Conservation (phyloP, 2,329 filamentous ascomycete species). For the Botrytis fragariae region DNA sequence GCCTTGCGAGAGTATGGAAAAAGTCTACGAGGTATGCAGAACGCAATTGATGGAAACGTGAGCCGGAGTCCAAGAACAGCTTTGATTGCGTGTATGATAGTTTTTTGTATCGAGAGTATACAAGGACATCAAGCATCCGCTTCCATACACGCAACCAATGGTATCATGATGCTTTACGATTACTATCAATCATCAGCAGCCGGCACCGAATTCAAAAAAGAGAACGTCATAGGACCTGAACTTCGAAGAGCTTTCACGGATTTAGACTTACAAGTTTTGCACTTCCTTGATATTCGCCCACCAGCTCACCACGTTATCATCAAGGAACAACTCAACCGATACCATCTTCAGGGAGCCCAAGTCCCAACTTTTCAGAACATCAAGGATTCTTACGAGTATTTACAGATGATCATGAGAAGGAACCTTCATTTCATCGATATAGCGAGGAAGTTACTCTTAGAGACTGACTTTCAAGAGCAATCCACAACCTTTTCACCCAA, state of each 20-base stretch:
- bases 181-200: neutral
- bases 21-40: slow-evolving; percentile 16
- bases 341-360: neutral
- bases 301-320: neutral
- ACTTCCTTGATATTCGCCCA: slow-evolving; percentile 16
- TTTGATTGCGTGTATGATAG: slow-evolving; percentile 19
- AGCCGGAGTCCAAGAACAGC: slow-evolving; percentile 12
- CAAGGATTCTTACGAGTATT: slow-evolving; percentile 14
- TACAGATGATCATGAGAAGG: slow-evolving; percentile 22
- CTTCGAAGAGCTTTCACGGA: slow-evolving; percentile 3
- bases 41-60: neutral
- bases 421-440: slow-evolving; percentile 22
- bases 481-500: neutral
- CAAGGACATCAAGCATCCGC: slow-evolving; percentile 21
- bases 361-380: slow-evolving; percentile 13
- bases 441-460: neutral
- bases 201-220: neutral
- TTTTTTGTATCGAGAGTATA: slow-evolving; percentile 24
- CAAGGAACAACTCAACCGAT: slow-evolving; percentile 7
- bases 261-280: slow-evolving; percentile 20
- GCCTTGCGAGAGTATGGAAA: slow-evolving; percentile 19
- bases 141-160: slow-evolving; percentile 15
- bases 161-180: slow-evolving; percentile 11
- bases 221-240: neutral
- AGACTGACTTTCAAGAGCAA: neutral